Evolutionary conservation across 2,329 filamentous ascomycete species (phyloP).

Genomic region (Alternaria longipes): DNA sequence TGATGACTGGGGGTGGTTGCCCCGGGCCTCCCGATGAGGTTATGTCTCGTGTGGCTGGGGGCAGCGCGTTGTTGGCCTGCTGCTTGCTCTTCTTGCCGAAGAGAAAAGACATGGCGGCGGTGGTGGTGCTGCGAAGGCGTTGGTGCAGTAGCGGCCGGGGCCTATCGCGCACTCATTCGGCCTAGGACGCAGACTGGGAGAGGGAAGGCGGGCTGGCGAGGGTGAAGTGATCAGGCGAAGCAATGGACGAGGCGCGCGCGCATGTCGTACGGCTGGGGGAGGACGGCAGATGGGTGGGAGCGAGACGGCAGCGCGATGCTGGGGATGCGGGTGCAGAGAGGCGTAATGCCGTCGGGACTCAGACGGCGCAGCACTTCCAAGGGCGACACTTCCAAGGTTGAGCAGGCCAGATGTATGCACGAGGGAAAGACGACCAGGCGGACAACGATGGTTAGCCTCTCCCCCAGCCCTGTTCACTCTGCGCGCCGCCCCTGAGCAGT

Average conservation of each 20-base stretch:
- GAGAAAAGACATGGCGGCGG: conserved; percentile 60
- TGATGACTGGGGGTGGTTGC: conserved; percentile 51
- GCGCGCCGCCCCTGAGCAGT: conserved; percentile 24
- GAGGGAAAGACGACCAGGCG: conserved; percentile 13
- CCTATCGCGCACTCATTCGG: conserved; percentile 48
- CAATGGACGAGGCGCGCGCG: conserved; percentile 15
- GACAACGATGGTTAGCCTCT: conserved; percentile 10
- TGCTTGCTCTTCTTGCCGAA: conserved; percentile 60
- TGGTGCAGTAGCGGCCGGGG: conserved; percentile 33
- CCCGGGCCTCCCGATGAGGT: conserved; percentile 65
- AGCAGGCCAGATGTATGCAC: conserved; percentile 9
- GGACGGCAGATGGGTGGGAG: conserved; percentile 6
- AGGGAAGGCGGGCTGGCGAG: background rate
- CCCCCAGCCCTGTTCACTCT: conserved; percentile 9
- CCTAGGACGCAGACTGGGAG: conserved; percentile 9
- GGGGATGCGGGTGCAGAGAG: conserved; percentile 6
- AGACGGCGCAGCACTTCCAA: conserved; percentile 12
- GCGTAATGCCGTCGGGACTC: background rate
- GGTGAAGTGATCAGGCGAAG: conserved; percentile 14
- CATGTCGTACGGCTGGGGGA: conserved; percentile 22
- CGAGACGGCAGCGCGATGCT: conserved; percentile 5
- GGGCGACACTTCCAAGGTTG: conserved; percentile 7
- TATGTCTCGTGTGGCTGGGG: conserved; percentile 65
- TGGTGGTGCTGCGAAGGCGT: conserved; percentile 22
- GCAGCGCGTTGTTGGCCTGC: conserved; percentile 55